Evolutionary conservation across 495 filamentous ascomycete genomes (phyloP).

Genomic region (Delitschia confertaspora): DNA sequence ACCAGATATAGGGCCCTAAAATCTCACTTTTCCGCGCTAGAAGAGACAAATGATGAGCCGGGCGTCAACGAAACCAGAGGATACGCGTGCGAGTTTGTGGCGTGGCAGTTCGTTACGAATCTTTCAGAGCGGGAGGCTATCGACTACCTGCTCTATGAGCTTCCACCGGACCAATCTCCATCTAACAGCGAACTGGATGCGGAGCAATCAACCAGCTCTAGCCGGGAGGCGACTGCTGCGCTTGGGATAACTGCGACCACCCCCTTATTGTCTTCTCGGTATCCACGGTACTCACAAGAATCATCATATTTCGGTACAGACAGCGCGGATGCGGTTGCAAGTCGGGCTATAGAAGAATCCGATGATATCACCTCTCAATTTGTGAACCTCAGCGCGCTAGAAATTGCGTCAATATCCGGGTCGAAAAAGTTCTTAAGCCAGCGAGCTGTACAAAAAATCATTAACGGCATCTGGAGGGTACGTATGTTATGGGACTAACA

Average conservation of each 20-base stretch:
- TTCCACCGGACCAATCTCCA: constrained; percentile 41
- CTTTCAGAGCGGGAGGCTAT: constrained; percentile 73
- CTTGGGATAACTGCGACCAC: constrained; percentile 1
- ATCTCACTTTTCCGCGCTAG: constrained; percentile 48
- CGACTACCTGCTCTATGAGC: constrained; percentile 74
- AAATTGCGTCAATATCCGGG: constrained; percentile 81
- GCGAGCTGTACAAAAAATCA: constrained; percentile 72
- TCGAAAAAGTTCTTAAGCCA: constrained; percentile 89
- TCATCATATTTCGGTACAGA: constrained; percentile 31
- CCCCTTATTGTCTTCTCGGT: constrained; percentile 13
- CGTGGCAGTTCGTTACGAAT: constrained; percentile 77
- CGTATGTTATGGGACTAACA: background rate
- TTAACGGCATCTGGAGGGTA: constrained; percentile 76
- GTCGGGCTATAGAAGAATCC: constrained; percentile 35
- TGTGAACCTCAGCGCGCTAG: constrained; percentile 72
- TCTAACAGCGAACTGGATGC: background rate
- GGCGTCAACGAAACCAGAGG: constrained; percentile 68
- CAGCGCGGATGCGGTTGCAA: constrained; percentile 3
- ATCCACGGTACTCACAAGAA: constrained; percentile 21
- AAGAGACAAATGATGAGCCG: constrained; percentile 48
- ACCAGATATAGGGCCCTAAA: constrained; percentile 56
- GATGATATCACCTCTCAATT: constrained; percentile 58
- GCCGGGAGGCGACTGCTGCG: constrained; percentile 18
- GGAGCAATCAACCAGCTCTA: background rate
- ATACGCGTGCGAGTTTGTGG: constrained; percentile 81